Evolutionary conservation across 2,329 filamentous ascomycete species (phyloP).

Genomic region (Byssothecium circinans): DNA sequence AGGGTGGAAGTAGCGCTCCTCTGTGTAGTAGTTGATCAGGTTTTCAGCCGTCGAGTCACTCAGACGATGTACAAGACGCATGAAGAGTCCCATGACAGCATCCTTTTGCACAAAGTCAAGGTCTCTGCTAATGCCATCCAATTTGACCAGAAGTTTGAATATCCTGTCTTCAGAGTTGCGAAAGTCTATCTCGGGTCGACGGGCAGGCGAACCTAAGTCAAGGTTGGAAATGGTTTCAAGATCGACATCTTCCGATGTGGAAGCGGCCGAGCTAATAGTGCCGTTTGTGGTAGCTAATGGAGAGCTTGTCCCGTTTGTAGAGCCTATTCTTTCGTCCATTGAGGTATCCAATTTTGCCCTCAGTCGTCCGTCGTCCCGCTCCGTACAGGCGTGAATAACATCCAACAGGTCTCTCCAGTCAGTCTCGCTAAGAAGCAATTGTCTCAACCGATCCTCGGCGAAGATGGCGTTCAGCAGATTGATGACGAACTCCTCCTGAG

Average conservation of each 20-base stretch:
- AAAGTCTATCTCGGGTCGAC: conserved; percentile 10
- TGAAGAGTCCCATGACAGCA: conserved; percentile 68
- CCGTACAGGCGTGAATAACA: conserved; percentile 58
- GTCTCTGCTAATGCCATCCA: conserved; percentile 32
- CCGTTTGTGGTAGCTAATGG: conserved; percentile 11
- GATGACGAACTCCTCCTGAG: conserved; percentile 54
- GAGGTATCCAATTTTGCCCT: conserved; percentile 15
- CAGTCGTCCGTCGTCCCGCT: conserved; percentile 33
- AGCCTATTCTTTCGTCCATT: conserved; percentile 34
- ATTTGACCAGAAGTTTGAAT: conserved; percentile 29
- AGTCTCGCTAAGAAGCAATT: conserved; percentile 63
- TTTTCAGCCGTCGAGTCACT: conserved; percentile 66
- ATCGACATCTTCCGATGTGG: conserved; percentile 16
- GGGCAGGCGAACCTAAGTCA: conserved; percentile 5
- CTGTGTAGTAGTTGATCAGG: conserved; percentile 67
- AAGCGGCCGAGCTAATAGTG: conserved; percentile 10
- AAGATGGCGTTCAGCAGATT: conserved; percentile 45
- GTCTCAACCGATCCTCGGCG: conserved; percentile 56
- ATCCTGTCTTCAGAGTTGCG: conserved; percentile 27
- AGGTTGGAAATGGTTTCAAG: conserved; percentile 18
- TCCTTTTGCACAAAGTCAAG: conserved; percentile 65
- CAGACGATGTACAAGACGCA: conserved; percentile 62
- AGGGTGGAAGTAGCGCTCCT: conserved; percentile 71
- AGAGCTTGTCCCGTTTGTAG: conserved; percentile 14
- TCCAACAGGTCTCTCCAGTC: conserved; percentile 66